Evolutionary conservation across 441 rosid species (phyloP).

Genomic region (Gossypium armourianum): DNA sequence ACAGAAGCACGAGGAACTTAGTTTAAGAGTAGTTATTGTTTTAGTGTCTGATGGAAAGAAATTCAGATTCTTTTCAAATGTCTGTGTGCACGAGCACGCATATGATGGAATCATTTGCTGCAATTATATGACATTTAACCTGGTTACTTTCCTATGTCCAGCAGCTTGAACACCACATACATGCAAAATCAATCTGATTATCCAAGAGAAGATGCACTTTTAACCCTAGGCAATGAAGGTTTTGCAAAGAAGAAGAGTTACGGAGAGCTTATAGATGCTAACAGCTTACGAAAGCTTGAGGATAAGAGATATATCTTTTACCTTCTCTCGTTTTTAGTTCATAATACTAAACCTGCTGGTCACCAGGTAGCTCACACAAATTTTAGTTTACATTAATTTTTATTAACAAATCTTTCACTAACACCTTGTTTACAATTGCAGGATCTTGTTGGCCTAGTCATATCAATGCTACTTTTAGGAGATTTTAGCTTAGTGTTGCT

Average conservation of each 20-base stretch:
- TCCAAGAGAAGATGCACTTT: conserved; percentile 34
- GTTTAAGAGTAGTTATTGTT: neutral
- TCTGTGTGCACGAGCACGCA: neutral
- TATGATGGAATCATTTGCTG: neutral
- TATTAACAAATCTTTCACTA: conserved; percentile 2
- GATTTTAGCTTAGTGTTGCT: conserved; percentile 98
- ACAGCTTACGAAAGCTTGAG: conserved; percentile 64
- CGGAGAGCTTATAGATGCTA: conserved; percentile 61
- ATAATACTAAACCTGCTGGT: conserved; percentile 97
- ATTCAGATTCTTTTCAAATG: conserved; percentile 23
- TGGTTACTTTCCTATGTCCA: conserved; percentile 21
- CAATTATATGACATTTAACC: conserved; percentile 23
- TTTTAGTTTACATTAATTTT: neutral
- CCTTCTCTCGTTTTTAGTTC: conserved; percentile 78
- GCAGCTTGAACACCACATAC: conserved; percentile 28
- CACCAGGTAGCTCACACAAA: conserved; percentile 60
- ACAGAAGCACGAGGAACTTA: neutral
- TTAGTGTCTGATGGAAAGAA: neutral
- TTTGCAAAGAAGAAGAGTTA: conserved; percentile 38
- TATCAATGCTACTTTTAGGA: conserved; percentile 90
- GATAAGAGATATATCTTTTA: conserved; percentile 87
- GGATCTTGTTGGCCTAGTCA: conserved; percentile 98
- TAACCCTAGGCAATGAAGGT: conserved; percentile 40
- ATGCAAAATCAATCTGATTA: conserved; percentile 34
- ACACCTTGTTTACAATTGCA: conserved; percentile 29